Evolutionary conservation across 495 filamentous ascomycete genomes (phyloP).

Genomic region (Letharia lupina): DNA sequence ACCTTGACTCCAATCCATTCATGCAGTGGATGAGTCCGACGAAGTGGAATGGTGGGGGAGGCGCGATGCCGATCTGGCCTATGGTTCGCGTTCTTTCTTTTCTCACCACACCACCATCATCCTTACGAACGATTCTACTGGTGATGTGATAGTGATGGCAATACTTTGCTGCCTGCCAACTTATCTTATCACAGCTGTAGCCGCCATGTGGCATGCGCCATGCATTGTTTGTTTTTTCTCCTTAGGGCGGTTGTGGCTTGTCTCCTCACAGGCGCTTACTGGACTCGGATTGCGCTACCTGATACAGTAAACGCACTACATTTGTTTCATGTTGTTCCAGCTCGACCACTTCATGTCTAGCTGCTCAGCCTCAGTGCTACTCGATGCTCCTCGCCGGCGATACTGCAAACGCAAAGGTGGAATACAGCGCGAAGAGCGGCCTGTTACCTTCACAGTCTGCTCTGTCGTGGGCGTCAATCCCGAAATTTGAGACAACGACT

Average conservation of each 20-base stretch:
- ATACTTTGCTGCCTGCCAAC: background rate
- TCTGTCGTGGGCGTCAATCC: no score
- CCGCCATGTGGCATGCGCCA: background rate
- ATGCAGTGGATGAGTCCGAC: background rate
- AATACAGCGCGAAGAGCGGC: background rate
- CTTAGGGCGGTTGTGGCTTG: background rate
- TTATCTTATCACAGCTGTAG: constrained; percentile 5
- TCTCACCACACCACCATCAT: background rate
- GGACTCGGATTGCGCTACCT: background rate
- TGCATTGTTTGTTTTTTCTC: background rate
- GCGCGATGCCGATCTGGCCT: background rate
- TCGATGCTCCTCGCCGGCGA: background rate
- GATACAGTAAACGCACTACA: background rate
- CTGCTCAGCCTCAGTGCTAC: background rate
- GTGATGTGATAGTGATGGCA: background rate
- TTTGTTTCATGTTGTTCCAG: background rate
- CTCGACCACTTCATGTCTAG: background rate
- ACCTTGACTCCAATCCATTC: background rate
- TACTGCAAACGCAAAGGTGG: background rate
- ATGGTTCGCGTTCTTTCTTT: background rate
- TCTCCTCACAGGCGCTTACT: constrained; percentile 3
- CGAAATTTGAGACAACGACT: no score
- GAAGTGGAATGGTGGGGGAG: background rate
- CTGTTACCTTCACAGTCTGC: background rate
- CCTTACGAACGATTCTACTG: background rate